Evolutionary conservation across 2,329 filamentous ascomycete species (phyloP).

Genomic region (Elsinoe batatas): DNA sequence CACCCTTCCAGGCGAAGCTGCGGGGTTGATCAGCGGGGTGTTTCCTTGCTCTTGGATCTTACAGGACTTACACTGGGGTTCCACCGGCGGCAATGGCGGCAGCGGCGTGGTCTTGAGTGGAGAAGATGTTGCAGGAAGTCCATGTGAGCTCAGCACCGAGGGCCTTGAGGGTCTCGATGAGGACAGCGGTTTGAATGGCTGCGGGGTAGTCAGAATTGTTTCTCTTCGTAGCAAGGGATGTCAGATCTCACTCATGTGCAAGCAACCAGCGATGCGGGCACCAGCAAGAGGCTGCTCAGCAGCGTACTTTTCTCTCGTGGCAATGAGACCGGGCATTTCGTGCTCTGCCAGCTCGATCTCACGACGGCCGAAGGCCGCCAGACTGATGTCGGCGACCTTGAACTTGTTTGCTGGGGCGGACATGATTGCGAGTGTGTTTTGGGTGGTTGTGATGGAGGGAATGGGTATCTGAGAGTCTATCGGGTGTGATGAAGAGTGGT

Average conservation of each 20-base stretch:
- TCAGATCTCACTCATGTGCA: conserved; percentile 74
- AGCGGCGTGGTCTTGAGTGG: conserved; percentile 95
- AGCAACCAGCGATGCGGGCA: conserved; percentile 91
- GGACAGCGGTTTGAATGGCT: conserved; percentile 96
- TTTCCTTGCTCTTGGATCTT: conserved; percentile 35
- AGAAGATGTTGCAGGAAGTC: conserved; percentile 99
- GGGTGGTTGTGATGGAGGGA: not conserved
- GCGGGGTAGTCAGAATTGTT: conserved; percentile 13
- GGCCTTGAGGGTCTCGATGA: conserved; percentile 92
- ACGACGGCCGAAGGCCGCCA: conserved; percentile 96
- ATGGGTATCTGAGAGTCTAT: not conserved
- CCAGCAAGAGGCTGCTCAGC: conserved; percentile 86
- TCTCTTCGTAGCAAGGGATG: not conserved
- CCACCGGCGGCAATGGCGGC: conserved; percentile 91
- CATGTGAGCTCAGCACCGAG: conserved; percentile 98
- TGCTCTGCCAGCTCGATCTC: conserved; percentile 96
- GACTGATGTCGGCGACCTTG: conserved; percentile 96
- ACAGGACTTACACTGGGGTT: conserved; percentile 55
- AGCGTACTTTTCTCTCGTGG: conserved; percentile 85
- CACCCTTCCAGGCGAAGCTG: conserved; percentile 67
- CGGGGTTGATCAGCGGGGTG: not conserved
- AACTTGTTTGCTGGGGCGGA: conserved; percentile 78
- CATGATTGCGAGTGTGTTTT: conserved; percentile 37
- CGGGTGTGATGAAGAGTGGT: not conserved
- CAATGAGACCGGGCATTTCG: conserved; percentile 94